Percentiles rank a stretch among this genome's conserved stretches.
These are phyloP conservation scores for Posidonia australis DNA, from an alignment of 106 monocot species.

Conservation along the genomic window DNA sequence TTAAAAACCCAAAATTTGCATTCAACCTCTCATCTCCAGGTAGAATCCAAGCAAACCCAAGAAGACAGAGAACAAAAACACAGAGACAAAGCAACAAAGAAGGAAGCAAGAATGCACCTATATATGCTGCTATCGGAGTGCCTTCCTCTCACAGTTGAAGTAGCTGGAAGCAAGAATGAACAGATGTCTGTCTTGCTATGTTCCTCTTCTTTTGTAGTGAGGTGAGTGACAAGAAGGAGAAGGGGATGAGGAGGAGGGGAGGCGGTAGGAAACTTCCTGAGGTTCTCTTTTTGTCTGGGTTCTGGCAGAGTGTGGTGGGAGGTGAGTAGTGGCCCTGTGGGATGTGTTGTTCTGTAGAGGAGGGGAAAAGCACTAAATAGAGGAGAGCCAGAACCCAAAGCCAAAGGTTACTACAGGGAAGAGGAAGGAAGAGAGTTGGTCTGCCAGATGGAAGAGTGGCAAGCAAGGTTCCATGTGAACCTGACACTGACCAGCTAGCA, in stretches of 20 bases:
- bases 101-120: constrained; percentile 1
- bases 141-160: no score
- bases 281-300: constrained; percentile 59
- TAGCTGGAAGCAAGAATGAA: background rate
- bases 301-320: constrained; percentile 22
- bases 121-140: no score
- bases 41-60: no score
- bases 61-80: no score
- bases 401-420: background rate
- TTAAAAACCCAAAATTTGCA: no score
- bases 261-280: constrained; percentile 50
- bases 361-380: background rate
- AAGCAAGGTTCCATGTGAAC: constrained; percentile 8
- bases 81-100: constrained; percentile 1
- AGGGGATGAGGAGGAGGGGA: constrained; percentile 13
- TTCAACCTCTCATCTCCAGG: no score
- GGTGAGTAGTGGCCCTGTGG: background rate
- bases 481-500: constrained; percentile 14
- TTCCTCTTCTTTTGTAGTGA: constrained; percentile 18
- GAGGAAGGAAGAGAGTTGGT: background rate
- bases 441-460: constrained; percentile 1
- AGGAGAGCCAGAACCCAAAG: background rate
- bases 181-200: no score
- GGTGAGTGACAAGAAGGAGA: background rate
- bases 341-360: background rate